These are phyloP conservation scores for Rhizopus arrhizus DNA, from an alignment of 371 early-diverging fungal genomes.

Conservation along the genomic window DNA sequence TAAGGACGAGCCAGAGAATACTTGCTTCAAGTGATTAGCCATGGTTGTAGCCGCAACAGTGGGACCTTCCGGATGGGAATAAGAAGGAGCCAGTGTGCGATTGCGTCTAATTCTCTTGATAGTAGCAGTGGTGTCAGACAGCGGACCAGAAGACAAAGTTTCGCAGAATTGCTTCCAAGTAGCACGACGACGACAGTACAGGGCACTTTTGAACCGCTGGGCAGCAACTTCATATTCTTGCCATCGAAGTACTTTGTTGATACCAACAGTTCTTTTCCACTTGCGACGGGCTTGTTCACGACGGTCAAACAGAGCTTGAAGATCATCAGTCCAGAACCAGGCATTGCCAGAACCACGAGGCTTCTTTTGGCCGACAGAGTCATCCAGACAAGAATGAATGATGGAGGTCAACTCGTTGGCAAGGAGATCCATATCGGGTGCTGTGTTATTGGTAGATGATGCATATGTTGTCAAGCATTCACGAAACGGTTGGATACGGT, in stretches of 20 bases:
- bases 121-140: not conserved
- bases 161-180: conserved; percentile 16
- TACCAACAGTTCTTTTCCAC: not conserved
- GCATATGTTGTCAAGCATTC: not conserved
- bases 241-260: not conserved
- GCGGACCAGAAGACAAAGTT: conserved; percentile 2
- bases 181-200: not conserved
- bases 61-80: conserved; percentile 20
- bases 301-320: not conserved
- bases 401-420: not conserved
- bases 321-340: conserved; percentile 3
- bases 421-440: conserved; percentile 1
- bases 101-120: conserved; percentile 5
- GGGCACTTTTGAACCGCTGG: not conserved
- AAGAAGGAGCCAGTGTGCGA: not conserved
- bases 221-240: too few relatives aligned
- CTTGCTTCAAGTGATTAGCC: conserved; percentile 8
- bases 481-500: not conserved
- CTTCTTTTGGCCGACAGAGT: conserved; percentile 1
- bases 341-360: conserved; percentile 4
- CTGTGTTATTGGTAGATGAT: not conserved
- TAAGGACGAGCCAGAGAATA: conserved; percentile 7
- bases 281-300: not conserved
- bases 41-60: conserved; percentile 10
- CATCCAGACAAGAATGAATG: conserved; percentile 5